Evolutionary conservation across 73 alveolate species (phyloP), one percentile per base, ranked within the genome.

Genomic region (Durusdinium trenchii): DNA sequence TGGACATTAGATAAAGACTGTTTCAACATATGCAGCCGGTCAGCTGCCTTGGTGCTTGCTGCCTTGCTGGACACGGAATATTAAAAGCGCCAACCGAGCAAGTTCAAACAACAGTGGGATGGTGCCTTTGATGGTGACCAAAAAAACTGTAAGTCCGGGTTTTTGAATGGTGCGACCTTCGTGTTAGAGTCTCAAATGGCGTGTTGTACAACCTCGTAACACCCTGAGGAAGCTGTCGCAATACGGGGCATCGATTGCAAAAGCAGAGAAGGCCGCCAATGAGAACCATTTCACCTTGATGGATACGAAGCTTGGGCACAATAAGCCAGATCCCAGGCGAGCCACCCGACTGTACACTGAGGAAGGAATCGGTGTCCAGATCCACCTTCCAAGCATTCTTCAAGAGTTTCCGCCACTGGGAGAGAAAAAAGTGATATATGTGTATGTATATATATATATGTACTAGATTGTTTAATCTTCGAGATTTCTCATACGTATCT

Each of bases 231-330:
- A 16, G 35, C 5, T 3, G 54, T 38, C 35, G 73, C 0, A 3
- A 3, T 23, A 81, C n/a, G 91, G 91, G 50, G 91, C 71, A 35
- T 81, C 91, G 3, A 81, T 81, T 35, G 94, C 94, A 6, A 84
- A 84, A 78, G 87, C 90, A 26, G 98, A 91, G 46, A 76, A 91
- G 50, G 98, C 98, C n/a, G 98, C 98, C 60, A 76, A 78, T 57
- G 71, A 45, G 60, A 51, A 75, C 0, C 90, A 79, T 35, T 91
- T 91, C 98, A 47, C 98, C 18, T 78, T 91, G 57, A 46, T 91
- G 75, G 98, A 91, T 78, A 69, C 98, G 98, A 48, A 38, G 35
- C 94, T 84, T 36, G 75, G 94, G 51, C 64, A 14, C 18, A 79
- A 30, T n/a, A 26, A 26, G 43, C 18, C n/a, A 38, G 85, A 30